A percentile compares a stretch with the other conserved stretches of the same genome.
Conservation (phyloP, 2,329 filamentous ascomycete species). For the Neoscytalidium dimidiatum region DNA sequence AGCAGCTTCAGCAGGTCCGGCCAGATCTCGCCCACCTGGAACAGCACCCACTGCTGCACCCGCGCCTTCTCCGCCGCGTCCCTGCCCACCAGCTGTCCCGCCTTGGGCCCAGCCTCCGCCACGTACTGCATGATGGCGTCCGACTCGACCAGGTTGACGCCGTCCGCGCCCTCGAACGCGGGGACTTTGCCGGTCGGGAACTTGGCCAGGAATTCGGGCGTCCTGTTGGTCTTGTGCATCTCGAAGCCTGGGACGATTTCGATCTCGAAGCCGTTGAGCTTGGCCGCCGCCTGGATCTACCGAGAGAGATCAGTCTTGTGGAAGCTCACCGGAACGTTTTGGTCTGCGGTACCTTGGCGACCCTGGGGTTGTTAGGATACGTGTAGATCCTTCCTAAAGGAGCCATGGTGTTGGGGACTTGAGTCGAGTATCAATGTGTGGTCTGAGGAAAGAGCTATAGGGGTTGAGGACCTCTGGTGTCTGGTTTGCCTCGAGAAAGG, state of each 20-base stretch:
- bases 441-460: neutral
- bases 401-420: slow-evolving; percentile 17
- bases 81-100: slow-evolving; percentile 48
- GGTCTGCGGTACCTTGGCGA: slow-evolving; percentile 12
- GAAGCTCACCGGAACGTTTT: no score
- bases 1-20: slow-evolving; percentile 21
- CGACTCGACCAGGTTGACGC: slow-evolving; percentile 49
- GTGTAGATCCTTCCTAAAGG: slow-evolving; percentile 28
- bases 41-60: slow-evolving; percentile 48
- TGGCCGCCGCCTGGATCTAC: slow-evolving; percentile 25
- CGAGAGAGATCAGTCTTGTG: neutral
- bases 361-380: slow-evolving; percentile 22
- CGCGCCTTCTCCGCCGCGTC: slow-evolving; percentile 44
- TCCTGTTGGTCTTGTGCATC: slow-evolving; percentile 46
- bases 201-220: slow-evolving; percentile 51
- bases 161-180: slow-evolving; percentile 50
- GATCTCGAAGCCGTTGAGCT: slow-evolving; percentile 30
- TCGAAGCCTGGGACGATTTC: slow-evolving; percentile 40
- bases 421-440: neutral
- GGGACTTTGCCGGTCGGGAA: slow-evolving; percentile 57
- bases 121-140: slow-evolving; percentile 52
- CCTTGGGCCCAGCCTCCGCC: slow-evolving; percentile 48
- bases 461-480: neutral
- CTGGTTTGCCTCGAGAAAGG: no score
- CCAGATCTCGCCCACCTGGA: slow-evolving; percentile 24